Evolutionary conservation across 1,284 basidiomycete genomes (phyloP), one percentile per base, ranked within the genome.

Genomic region (Irpex sp.): DNA sequence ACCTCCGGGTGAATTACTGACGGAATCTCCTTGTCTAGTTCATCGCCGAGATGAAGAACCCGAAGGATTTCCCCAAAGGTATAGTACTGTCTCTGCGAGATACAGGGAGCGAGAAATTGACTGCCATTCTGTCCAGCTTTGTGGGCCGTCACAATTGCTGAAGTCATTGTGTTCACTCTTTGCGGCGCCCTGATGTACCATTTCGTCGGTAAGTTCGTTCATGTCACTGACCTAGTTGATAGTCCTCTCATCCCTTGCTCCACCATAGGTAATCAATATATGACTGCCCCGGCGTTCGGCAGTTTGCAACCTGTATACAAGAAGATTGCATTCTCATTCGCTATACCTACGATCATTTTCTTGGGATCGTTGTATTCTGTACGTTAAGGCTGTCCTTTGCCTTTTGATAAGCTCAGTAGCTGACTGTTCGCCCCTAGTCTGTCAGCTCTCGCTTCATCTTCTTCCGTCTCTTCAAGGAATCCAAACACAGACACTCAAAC

Each of bases 21-120:
- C 22, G 43, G 59, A 42, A 43, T 63, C 20, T 58, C 54, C 59
- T 64, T 62, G 13, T 18, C 6, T 68, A 69, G 69, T 89, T 89
- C 74, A 88, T 89, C 69, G 86, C 86, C 2, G 88, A 90, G 76
- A 90, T 90, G 88, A 83, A 85, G 75, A 82, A 88, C 32, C 90
- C 89, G 0, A 85, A 86, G 70, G 91, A 93, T 71, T 94, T 94
- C 81, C 89, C 89, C 27, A 92, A 92, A 77, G 83, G 83, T 81
- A 65, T 42, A 74, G 56, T n/a, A 79, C 78, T 2, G 76, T 66
- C 22, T 38, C 49, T 43, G 5, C 27, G 38, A 1, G 22, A n/a
- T 3, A 38, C 18, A 1, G 54, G 18, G 38, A 15, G 44, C 44
- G 11, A 49, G 15, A 68, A 27, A 66, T 58, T 72, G 18, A 64